Evolutionary conservation across 257 asterid species (phyloP), one percentile per base, ranked within the genome.

Genomic region (Anisodus acutangulus): DNA sequence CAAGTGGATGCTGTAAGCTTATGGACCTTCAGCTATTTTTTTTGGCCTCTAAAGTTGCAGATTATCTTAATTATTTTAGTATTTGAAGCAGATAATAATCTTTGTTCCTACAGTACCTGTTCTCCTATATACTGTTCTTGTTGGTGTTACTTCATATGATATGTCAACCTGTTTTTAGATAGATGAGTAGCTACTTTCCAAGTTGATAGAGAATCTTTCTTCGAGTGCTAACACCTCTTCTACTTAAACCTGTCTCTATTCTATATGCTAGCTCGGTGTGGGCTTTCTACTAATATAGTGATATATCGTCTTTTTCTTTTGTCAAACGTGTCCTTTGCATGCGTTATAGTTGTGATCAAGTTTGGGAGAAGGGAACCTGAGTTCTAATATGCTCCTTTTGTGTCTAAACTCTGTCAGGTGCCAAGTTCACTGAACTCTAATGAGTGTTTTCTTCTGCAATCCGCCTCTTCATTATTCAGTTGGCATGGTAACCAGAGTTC

Each of bases 401-500:
- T 78, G 7, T 78, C 22, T 16, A 26, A 78, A 53, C 54, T 79
- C 70, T 84, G 57, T 84, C 90, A 96, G 99, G 97, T 83, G 86
- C 95, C 98, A 79, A 81, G 95, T 5, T 93, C 98, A 9, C 87
- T 96, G 89, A 96, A 96, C 91, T 86, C 98, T 45, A 85, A 92
- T 80, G 99, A 92, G 84, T 96, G 98, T 86, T 96, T 94, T 87
- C 95, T 96, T 88, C 95, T 95, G 83, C 99, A 94, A 93, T 91
- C 98, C 72, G 97, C 95, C 84, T 89, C 97, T 82, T 88, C 98
- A 60, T 31, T 92, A 78, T 93, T 94, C 91, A 92, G 87, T 85
- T 96, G 99, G 99, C 98, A 96, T 57, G 99, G 99, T 63, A 92
- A 81, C 88, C 95, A 92, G 84, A 91, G 97, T 86, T 90, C 98